phyloP scores from a whole-genome alignment of 768 basidiomycete genomes.

The Coprinopsis marcescibilis region DNA sequence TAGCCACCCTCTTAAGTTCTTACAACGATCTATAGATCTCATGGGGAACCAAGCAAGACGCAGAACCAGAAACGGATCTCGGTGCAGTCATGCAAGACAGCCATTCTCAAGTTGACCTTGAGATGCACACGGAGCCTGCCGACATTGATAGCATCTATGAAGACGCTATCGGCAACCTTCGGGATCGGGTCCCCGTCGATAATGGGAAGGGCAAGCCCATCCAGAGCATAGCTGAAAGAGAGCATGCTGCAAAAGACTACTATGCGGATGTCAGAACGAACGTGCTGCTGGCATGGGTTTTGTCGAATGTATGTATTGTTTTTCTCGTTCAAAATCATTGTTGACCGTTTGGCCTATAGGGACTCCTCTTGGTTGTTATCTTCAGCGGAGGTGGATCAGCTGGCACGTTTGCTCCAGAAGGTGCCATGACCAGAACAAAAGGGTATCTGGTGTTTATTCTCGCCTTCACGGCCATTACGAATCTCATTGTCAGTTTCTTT shows the following conservation, averaged over 20 bases:
- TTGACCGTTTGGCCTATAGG: constrained; percentile 33
- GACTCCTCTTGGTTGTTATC: constrained; percentile 63
- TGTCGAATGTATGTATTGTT: constrained; percentile 60
- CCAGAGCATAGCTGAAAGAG: constrained; percentile 52
- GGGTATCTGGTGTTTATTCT: constrained; percentile 78
- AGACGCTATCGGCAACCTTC: constrained; percentile 72
- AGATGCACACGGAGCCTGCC: constrained; percentile 74
- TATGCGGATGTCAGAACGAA: constrained; percentile 87
- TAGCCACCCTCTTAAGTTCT: constrained; percentile 10
- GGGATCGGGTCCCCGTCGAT: constrained; percentile 28
- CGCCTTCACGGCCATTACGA: constrained; percentile 75
- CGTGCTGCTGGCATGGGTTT: constrained; percentile 72
- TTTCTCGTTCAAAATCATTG: neutral
- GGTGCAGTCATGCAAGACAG: constrained; percentile 80
- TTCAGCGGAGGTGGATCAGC: constrained; percentile 52
- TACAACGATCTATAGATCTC: constrained; percentile 51
- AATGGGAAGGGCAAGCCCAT: constrained; percentile 21
- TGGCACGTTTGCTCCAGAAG: constrained; percentile 51
- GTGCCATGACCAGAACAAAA: constrained; percentile 53
- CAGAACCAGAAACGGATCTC: constrained; percentile 65
- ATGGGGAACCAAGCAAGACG: constrained; percentile 96
- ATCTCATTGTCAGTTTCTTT: constrained; percentile 42
- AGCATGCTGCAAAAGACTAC: constrained; percentile 75
- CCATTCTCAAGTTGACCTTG: constrained; percentile 80
- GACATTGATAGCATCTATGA: constrained; percentile 83